Evolutionary conservation across 2,329 filamentous ascomycete species (phyloP).

Genomic region (Clonostachys rhizophaga): DNA sequence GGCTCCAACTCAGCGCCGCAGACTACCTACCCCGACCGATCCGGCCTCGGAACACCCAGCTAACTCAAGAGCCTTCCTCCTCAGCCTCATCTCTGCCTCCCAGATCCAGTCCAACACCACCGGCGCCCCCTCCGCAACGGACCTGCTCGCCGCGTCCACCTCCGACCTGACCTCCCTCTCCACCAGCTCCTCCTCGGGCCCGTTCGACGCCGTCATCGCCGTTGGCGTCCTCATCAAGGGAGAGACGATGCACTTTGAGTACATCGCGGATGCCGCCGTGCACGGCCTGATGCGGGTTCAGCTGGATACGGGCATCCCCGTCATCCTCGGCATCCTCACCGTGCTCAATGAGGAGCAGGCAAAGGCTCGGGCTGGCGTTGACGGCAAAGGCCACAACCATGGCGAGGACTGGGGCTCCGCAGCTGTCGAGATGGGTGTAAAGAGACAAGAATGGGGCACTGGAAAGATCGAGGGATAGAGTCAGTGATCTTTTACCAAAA

Average conservation of each 20-base stretch:
- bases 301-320: conserved; percentile 80
- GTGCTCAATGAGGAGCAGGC: conserved; percentile 87
- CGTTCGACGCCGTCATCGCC: conserved; percentile 92
- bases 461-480: conserved; percentile 52
- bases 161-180: conserved; percentile 58
- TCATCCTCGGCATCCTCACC: conserved; percentile 90
- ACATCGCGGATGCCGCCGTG: conserved; percentile 87
- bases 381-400: conserved; percentile 74
- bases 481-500: conserved; percentile 2
- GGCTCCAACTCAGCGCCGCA: neutral
- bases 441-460: conserved; percentile 77
- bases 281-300: conserved; percentile 94
- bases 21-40: conserved; percentile 2
- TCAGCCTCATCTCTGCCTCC: conserved; percentile 76
- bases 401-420: conserved; percentile 94
- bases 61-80: neutral
- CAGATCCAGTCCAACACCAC: conserved; percentile 73
- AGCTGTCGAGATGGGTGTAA: conserved; percentile 89
- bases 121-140: conserved; percentile 62
- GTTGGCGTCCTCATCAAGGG: conserved; percentile 97
- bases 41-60: neutral
- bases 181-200: conserved; percentile 42
- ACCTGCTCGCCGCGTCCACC: conserved; percentile 67
- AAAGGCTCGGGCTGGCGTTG: conserved; percentile 73
- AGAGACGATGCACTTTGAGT: conserved; percentile 99